phyloP scores from a whole-genome alignment of 2,329 filamentous ascomycete genomes.

The Neoscytalidium dimidiatum region DNA sequence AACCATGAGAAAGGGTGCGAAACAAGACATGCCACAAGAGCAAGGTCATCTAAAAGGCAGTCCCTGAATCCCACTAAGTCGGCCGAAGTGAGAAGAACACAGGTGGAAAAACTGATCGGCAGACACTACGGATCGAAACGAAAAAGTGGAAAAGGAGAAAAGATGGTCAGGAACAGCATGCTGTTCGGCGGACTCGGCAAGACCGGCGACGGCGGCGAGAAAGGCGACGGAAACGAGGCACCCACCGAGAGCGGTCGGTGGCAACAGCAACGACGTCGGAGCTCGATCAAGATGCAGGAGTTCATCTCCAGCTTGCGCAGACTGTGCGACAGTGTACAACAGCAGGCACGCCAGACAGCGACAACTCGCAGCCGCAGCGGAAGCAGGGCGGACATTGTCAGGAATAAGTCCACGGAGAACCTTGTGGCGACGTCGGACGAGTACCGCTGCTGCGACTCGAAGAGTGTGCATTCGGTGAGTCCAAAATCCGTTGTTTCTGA shows the following conservation, averaged over 20 bases:
- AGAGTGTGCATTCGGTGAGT: slow-evolving; percentile 8
- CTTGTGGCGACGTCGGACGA: neutral
- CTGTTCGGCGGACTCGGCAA: slow-evolving; percentile 1
- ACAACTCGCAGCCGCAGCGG: neutral
- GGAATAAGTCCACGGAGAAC: neutral
- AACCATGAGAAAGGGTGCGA: neutral
- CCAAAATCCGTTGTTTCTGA: too few species aligned
- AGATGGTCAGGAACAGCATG: slow-evolving; percentile 4
- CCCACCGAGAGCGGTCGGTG: neutral
- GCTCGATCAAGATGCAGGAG: neutral
- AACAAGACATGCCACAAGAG: neutral
- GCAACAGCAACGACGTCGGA: neutral
- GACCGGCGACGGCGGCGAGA: neutral
- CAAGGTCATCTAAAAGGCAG: neutral
- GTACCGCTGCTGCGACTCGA: neutral
- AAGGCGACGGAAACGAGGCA: neutral
- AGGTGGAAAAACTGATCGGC: neutral
- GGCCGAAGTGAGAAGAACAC: neutral
- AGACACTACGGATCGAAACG: neutral
- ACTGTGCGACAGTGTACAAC: slow-evolving; percentile 3
- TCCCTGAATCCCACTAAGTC: neutral
- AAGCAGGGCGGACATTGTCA: neutral
- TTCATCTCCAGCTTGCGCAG: neutral
- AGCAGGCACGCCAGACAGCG: slow-evolving; percentile 1
- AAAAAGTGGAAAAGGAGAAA: neutral